These are phyloP conservation scores for Saxophila tyrrhenica DNA, from an alignment of 495 filamentous ascomycete genomes.

Conservation along the genomic window DNA sequence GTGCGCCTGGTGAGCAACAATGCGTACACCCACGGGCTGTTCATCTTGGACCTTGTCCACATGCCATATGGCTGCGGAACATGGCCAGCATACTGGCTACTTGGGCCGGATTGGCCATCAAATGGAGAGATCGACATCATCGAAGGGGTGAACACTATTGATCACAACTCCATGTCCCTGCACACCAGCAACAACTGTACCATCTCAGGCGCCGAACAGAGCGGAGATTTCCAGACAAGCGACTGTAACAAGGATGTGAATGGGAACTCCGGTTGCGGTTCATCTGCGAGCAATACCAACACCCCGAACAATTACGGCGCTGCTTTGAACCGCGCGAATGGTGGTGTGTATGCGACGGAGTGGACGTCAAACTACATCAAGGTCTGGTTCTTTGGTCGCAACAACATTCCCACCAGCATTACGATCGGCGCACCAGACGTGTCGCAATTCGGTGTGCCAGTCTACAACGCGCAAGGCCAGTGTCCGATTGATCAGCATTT, in stretches of 20 bases:
- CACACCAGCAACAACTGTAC: conserved; percentile 56
- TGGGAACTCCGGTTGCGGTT: conserved; percentile 15
- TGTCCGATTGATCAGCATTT: conserved; percentile 39
- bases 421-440: conserved; percentile 25
- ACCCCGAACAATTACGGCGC: conserved; percentile 27
- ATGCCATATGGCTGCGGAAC: conserved; percentile 22
- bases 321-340: conserved; percentile 13
- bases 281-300: conserved; percentile 19
- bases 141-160: conserved; percentile 63
- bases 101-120: conserved; percentile 63
- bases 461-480: conserved; percentile 44
- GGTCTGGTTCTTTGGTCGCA: conserved; percentile 19
- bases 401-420: conserved; percentile 13
- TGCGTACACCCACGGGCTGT: conserved; percentile 18
- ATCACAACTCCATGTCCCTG: conserved; percentile 54
- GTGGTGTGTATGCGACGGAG: conserved; percentile 21
- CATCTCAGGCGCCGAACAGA: conserved; percentile 41
- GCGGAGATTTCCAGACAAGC: conserved; percentile 35
- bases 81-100: conserved; percentile 44
- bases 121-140: conserved; percentile 87
- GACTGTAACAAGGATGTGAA: conserved; percentile 36
- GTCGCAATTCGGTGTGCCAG: conserved; percentile 53
- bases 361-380: conserved; percentile 18
- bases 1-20: conserved; percentile 19
- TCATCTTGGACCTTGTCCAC: conserved; percentile 20